These are phyloP conservation scores for Metarhizium anisopliae DNA, from an alignment of 2,329 filamentous ascomycete species.

Conservation along the genomic window DNA sequence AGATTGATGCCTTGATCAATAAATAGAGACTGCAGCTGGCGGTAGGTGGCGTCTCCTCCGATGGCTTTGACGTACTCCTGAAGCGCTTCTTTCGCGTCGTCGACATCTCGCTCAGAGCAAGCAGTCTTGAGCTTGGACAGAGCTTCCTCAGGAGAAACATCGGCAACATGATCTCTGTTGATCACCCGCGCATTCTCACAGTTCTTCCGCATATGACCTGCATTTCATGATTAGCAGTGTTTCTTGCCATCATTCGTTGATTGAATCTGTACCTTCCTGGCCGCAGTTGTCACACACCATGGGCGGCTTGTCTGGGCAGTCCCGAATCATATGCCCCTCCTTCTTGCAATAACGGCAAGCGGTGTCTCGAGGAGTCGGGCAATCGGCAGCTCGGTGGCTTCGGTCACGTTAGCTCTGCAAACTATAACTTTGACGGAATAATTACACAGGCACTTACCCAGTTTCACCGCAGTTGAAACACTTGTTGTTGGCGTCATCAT, in stretches of 20 bases:
- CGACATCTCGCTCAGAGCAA: slow-evolving; percentile 45
- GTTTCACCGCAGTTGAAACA: slow-evolving; percentile 29
- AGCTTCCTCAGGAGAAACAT: slow-evolving; percentile 43
- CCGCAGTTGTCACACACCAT: slow-evolving; percentile 52
- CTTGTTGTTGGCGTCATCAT: slow-evolving; percentile 16
- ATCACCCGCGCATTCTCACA: slow-evolving; percentile 54
- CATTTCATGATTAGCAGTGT: slow-evolving; percentile 6
- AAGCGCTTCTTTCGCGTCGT: slow-evolving; percentile 51
- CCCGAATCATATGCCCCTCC: slow-evolving; percentile 44
- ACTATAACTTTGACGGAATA: background rate
- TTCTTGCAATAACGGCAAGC: slow-evolving; percentile 38
- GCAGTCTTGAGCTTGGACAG: slow-evolving; percentile 48
- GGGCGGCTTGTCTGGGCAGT: slow-evolving; percentile 53
- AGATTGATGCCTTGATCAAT: slow-evolving; percentile 43
- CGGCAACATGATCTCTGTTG: slow-evolving; percentile 40
- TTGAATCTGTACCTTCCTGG: slow-evolving; percentile 39
- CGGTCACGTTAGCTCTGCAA: slow-evolving; percentile 3
- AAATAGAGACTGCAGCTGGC: slow-evolving; percentile 52
- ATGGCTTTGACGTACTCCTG: slow-evolving; percentile 52
- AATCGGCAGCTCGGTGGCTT: slow-evolving; percentile 26
- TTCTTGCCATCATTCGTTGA: background rate
- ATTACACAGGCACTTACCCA: slow-evolving; percentile 17
- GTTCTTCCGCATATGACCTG: slow-evolving; percentile 45
- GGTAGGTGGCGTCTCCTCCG: slow-evolving; percentile 46
- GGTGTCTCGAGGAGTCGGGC: slow-evolving; percentile 22